Evolutionary conservation across 2,329 filamentous ascomycete species (phyloP).

Genomic region (Calonectria hawksworthii): DNA sequence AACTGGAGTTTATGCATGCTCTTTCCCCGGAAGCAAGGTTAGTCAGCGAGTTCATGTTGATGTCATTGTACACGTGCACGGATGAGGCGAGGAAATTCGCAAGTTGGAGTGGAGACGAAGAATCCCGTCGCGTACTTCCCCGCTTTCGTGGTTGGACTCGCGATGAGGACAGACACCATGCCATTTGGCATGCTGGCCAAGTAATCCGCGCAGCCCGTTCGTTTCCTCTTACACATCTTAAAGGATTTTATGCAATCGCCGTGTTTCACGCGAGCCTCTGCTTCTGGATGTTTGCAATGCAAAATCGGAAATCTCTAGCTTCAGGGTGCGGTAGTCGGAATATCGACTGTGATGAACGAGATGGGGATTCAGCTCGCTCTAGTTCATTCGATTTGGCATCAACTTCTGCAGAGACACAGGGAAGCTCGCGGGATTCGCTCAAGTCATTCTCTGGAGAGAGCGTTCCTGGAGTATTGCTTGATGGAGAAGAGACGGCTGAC

Average conservation of each 20-base stretch:
- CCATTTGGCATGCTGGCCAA: neutral
- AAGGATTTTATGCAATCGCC: neutral
- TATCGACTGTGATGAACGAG: neutral
- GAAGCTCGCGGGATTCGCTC: neutral
- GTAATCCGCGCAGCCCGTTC: neutral
- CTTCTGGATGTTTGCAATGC: neutral
- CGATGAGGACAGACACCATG: neutral
- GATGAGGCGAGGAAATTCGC: neutral
- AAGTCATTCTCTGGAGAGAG: neutral
- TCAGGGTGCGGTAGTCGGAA: neutral
- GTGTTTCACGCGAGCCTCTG: neutral
- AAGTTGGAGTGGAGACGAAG: neutral
- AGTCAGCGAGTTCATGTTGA: neutral
- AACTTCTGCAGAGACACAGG: neutral
- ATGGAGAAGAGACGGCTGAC: neutral
- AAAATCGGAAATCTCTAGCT: neutral
- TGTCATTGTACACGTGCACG: neutral
- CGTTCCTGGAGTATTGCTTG: neutral
- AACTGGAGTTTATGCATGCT: neutral
- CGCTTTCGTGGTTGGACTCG: neutral
- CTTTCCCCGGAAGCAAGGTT: neutral
- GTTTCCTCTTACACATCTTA: neutral
- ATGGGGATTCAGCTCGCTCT: neutral
- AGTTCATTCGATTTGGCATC: neutral
- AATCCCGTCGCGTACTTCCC: neutral